Base-by-base conservation (phyloP, 257 asterid genomes). In the Hygrophila difformis region DNA sequence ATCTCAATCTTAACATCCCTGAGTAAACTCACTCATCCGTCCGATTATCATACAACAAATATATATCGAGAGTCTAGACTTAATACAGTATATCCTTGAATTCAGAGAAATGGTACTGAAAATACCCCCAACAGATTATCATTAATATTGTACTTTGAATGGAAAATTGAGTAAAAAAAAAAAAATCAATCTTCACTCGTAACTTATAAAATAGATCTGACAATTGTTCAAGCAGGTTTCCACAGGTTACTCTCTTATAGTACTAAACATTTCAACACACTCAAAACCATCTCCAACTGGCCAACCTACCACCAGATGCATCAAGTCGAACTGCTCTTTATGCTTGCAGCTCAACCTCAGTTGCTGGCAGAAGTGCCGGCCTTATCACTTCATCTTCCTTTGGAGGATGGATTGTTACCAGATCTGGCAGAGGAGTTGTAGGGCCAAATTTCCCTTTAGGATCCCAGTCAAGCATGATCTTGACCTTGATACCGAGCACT, bases 381-480 rank as follows among this genome's bases (percentile, higher is more conserved):
- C 70, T 63, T 44, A 46, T 34, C 48, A 47, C 37, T 16, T 73
- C 87, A 12, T 76, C 79, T 15, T 83, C 91, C 71, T 79, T 69
- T 1, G 87, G 84, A 18, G 80, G 71, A 40, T 79, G 87, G 51
- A 79, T 76, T 0, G 77, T 77, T 47, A 77, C 84, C 1, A 68
- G 65, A 52, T 81, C 93, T 0, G 79, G 79, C 1, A 74, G 75
- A 47, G 87, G 87, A 21, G 79, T 81, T 13, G 49, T 68, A 0
- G 78, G 81, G 0, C 87, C 87, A 26, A 49, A 55, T 64, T 76
- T 80, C 40, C 83, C 92, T 49, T 66, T 71, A 0, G 82, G 80
- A 69, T 80, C 82, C 82, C 82, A 73, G 41, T 56, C 78, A 4
- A 80, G 86, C 83, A 76, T 76, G 58, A 80, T 70, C 67, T 80